Base-by-base conservation (phyloP, 2,329 filamentous ascomycete genomes). In the Phyllachora maydis region DNA sequence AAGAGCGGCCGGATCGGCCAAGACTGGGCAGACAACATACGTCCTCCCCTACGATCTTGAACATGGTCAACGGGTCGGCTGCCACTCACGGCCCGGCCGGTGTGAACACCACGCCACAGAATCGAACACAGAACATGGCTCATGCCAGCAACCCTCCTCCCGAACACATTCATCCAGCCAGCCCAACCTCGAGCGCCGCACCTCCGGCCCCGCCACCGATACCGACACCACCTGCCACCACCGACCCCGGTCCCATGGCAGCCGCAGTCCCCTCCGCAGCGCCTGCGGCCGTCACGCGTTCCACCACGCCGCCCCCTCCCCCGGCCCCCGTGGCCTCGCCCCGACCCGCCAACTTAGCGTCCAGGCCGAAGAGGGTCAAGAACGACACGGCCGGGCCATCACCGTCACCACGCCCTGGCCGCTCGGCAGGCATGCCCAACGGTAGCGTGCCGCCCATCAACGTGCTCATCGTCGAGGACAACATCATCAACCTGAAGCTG, bases 401-500 rank as follows among this genome's bases (percentile, higher is more conserved):
- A 23, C 39, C 45, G n/a, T 46, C 42, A 8, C 40, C 74, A 29
- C 61, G n/a, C n/a, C n/a, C n/a, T n/a, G n/a, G n/a, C n/a, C n/a
- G n/a, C n/a, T n/a, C 63, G 14, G 56, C 70, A 4, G 70, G 65
- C 15, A 59, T 78, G 37, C 61, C 91, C 14, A 81, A 85, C n/a
- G n/a, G n/a, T n/a, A n/a, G n/a, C 35, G 81, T 95, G 1, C 88
- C 88, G 6, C 85, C 88, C 2, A 95, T 98, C 51, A 95, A 91
- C 36, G 83, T 95, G 6, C 59, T 98, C 20, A 92, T 98, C 30
- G 88, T 98, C 9, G 88, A 98, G 52, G 88, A 98, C 52, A 98
- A 98, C 46, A 82, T 88, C 32, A 95, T 98, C 59, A 98, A 95
- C 42, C 56, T 95, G 35, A 78, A 81, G 39, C 68, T 98, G 7